Percentiles rank a stretch among this genome's conserved stretches.
phyloP scores from a whole-genome alignment of 2,329 filamentous ascomycete species.

The Bisporella sp. region DNA sequence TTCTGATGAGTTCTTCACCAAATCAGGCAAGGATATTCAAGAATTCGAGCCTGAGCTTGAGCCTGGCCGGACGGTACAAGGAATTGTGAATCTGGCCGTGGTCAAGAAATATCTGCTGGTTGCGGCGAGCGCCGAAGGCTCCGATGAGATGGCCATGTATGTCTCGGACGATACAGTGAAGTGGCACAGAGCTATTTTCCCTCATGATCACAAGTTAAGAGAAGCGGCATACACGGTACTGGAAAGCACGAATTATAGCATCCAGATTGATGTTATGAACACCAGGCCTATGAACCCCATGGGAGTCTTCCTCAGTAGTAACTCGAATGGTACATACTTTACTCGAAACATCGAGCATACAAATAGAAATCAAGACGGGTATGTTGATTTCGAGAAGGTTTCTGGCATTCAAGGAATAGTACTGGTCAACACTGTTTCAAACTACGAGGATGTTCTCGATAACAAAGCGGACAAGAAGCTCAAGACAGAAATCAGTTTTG shows the following conservation, averaged over 20 bases:
- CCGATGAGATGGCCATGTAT: conserved; percentile 86
- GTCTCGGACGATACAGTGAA: conserved; percentile 75
- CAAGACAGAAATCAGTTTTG: conserved; percentile 81
- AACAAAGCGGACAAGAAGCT: conserved; percentile 56
- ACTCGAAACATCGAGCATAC: conserved; percentile 87
- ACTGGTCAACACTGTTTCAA: conserved; percentile 82
- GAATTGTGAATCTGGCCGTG: conserved; percentile 72
- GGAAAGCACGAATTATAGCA: conserved; percentile 95
- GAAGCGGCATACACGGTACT: conserved; percentile 89
- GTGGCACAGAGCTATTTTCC: conserved; percentile 92
- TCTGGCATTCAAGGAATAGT: conserved; percentile 87
- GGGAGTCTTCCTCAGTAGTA: conserved; percentile 89
- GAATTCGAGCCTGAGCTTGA: conserved; percentile 74
- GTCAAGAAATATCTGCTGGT: conserved; percentile 85
- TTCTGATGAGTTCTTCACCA: conserved; percentile 73
- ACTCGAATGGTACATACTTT: conserved; percentile 96
- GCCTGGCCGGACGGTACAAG: conserved; percentile 64
- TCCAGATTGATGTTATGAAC: conserved; percentile 90
- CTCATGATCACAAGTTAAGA: conserved; percentile 68
- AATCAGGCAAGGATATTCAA: conserved; percentile 34
- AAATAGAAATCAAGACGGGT: conserved; percentile 68
- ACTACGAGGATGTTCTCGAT: conserved; percentile 67
- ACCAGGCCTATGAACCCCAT: conserved; percentile 58
- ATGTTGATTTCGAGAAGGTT: conserved; percentile 94
- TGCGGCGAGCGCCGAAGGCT: conserved; percentile 70